These are phyloP conservation scores for Sporisorium iseilematis-ciliati DNA, from an alignment of 1,284 basidiomycete species.

Conservation along the genomic window DNA sequence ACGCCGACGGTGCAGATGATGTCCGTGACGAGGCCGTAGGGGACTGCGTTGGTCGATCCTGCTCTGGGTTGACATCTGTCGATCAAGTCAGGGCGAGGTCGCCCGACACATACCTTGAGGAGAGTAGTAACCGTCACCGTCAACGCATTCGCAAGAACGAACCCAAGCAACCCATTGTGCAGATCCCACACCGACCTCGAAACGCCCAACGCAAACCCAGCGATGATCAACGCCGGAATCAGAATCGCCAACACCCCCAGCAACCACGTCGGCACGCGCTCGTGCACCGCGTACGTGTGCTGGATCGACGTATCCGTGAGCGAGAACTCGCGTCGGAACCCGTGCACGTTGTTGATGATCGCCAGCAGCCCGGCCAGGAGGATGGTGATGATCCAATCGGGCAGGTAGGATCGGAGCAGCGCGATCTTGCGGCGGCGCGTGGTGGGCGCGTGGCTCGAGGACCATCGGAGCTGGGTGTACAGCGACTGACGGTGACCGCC, in stretches of 20 bases:
- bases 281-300: constrained; percentile 81
- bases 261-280: constrained; percentile 81
- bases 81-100: constrained; percentile 76
- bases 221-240: constrained; percentile 73
- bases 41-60: constrained; percentile 75
- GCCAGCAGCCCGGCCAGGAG: constrained; percentile 75
- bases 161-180: constrained; percentile 83
- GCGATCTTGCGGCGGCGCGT: constrained; percentile 28
- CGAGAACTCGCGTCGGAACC: constrained; percentile 77
- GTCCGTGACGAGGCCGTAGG: constrained; percentile 80
- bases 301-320: constrained; percentile 74
- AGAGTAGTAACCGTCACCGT: constrained; percentile 86
- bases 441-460: constrained; percentile 18
- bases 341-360: constrained; percentile 78
- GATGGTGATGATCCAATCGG: constrained; percentile 66
- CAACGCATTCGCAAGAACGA: constrained; percentile 79
- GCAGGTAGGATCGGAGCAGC: constrained; percentile 41
- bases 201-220: constrained; percentile 78
- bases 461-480: constrained; percentile 42
- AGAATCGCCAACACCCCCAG: constrained; percentile 55
- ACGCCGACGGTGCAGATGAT: constrained; percentile 79
- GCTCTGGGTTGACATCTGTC: constrained; percentile 82
- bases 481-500: constrained; percentile 17
- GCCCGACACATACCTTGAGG: constrained; percentile 82
- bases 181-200: constrained; percentile 87